Percentiles rank a stretch among this genome's conserved stretches.
These are phyloP conservation scores for Phtheirospermum japonicum DNA, from an alignment of 257 asterid genomes.

Conservation along the genomic window DNA sequence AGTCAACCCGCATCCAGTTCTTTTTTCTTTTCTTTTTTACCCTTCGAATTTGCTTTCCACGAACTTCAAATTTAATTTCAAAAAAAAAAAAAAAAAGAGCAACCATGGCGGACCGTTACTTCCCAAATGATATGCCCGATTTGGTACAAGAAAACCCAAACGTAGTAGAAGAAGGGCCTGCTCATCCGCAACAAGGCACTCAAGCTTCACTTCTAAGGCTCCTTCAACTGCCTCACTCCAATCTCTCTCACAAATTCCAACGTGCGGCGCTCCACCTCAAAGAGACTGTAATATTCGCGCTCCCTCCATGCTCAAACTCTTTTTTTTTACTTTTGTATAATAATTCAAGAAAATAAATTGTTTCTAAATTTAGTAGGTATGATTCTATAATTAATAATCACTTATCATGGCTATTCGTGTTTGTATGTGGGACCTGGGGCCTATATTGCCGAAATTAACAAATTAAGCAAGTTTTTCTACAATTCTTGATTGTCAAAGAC, in stretches of 20 bases:
- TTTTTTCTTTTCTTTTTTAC: not conserved
- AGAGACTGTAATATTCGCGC: slow-evolving; percentile 41
- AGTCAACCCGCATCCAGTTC: not conserved
- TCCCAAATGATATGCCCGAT: slow-evolving; percentile 62
- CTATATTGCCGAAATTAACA: too few relatives aligned
- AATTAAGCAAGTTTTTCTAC: too few relatives aligned
- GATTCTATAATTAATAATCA: too few relatives aligned
- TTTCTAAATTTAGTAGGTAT: too few relatives aligned
- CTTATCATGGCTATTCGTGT: too few relatives aligned
- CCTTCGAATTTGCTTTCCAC: not conserved
- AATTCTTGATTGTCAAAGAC: too few relatives aligned
- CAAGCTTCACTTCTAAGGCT: slow-evolving; percentile 53
- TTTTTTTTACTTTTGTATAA: too few relatives aligned
- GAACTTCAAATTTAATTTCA: not conserved
- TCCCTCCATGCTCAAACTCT: not conserved
- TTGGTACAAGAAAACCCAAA: slow-evolving; percentile 49
- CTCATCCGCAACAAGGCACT: slow-evolving; percentile 40
- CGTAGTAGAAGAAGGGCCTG: slow-evolving; percentile 21
- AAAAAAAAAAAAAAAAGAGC: not conserved
- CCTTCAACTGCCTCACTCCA: slow-evolving; percentile 45
- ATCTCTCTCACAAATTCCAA: slow-evolving; percentile 42
- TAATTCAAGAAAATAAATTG: too few relatives aligned
- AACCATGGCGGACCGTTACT: slow-evolving; percentile 59
- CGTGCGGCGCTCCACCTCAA: slow-evolving; percentile 61
- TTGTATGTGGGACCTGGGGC: too few relatives aligned